These are phyloP conservation scores for Avena atlantica DNA, from an alignment of 176 grass and related monocot species.

Conservation along the genomic window DNA sequence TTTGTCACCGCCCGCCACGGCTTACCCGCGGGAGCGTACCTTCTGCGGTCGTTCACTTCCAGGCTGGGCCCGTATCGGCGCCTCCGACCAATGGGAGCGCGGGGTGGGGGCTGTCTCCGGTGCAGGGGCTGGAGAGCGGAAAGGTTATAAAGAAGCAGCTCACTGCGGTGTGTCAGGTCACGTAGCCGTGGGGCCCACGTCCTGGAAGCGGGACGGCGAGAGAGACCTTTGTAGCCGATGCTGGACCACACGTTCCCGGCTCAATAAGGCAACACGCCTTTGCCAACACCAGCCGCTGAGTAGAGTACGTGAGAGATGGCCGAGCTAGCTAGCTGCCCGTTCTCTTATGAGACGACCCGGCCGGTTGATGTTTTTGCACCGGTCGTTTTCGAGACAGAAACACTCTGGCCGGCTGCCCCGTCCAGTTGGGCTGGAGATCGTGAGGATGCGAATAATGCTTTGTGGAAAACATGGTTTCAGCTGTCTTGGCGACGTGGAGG, in stretches of 20 bases:
- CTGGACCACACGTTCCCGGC: not conserved
- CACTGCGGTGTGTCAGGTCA: not conserved
- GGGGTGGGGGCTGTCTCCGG: not conserved
- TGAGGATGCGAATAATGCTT: not conserved
- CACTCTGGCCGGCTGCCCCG: not conserved
- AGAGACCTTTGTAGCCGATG: not conserved
- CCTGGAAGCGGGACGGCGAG: conserved; percentile 1
- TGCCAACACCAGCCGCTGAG: not conserved
- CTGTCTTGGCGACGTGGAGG: not conserved
- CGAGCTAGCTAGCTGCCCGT: not conserved
- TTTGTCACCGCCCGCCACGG: conserved; percentile 48
- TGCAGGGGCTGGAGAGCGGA: too few species aligned
- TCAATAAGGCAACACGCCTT: not conserved
- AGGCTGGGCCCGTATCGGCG: rapidly evolving
- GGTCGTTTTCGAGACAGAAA: not conserved
- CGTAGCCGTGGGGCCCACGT: not conserved
- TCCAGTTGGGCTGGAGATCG: not conserved
- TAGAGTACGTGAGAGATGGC: not conserved
- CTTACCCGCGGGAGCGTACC: not conserved
- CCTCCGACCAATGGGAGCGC: not conserved
- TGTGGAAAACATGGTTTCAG: not conserved
- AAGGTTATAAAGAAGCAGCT: too few species aligned
- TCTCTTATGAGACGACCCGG: not conserved
- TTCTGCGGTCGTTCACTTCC: rapidly evolving
- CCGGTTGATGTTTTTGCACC: not conserved